These are phyloP conservation scores for Oryza brachyantha DNA, from an alignment of 176 grass and related monocot genomes.

Conservation along the genomic window DNA sequence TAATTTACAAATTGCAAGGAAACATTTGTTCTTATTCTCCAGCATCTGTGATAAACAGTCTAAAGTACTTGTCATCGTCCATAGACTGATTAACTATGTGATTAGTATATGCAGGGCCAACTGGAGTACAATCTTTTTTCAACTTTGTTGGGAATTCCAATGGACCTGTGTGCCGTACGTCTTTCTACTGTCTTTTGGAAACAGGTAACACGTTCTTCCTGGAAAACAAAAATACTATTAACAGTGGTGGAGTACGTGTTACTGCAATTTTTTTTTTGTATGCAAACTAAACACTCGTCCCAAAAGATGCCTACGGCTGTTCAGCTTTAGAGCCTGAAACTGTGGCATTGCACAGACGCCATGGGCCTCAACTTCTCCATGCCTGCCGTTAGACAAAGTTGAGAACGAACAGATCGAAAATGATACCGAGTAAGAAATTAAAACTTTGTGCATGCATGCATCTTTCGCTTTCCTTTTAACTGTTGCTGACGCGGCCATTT, in stretches of 20 bases:
- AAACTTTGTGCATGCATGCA: constrained; percentile 38
- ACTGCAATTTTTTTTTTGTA: background rate
- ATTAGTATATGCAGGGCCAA: constrained; percentile 15
- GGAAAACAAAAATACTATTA: background rate
- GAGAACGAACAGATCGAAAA: background rate
- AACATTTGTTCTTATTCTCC: constrained; percentile 49
- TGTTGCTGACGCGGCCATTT: constrained; percentile 23
- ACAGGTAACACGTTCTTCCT: constrained; percentile 11
- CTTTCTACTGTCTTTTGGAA: constrained; percentile 14
- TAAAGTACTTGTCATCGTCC: constrained; percentile 13
- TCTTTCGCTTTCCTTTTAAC: constrained; percentile 36
- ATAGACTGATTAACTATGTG: constrained; percentile 16
- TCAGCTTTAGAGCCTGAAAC: background rate
- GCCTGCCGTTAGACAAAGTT: background rate
- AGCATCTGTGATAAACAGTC: constrained; percentile 32
- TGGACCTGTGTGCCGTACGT: background rate
- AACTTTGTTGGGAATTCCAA: constrained; percentile 30
- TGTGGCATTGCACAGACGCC: background rate
- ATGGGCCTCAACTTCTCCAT: background rate
- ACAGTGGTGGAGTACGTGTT: background rate
- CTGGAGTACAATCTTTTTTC: no score
- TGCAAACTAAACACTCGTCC: background rate
- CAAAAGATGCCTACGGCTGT: background rate
- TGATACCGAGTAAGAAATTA: constrained; percentile 7
- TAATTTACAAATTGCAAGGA: constrained; percentile 29